Base-by-base conservation (phyloP, 108 stramenopile genomes). In the Cyclotella sp. region DNA sequence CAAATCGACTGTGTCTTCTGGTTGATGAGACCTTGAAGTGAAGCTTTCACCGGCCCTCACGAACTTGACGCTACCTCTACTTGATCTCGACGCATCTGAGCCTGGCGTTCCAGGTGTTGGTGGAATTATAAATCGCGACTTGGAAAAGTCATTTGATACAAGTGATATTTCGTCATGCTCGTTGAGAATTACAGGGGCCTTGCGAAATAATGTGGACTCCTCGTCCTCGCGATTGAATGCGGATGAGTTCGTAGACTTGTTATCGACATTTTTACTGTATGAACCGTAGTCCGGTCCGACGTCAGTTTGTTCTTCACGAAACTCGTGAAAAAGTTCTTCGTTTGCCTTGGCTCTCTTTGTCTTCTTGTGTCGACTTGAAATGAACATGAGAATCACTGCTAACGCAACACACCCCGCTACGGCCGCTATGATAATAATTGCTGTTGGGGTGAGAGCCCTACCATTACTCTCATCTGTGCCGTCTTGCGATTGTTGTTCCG, bases 1-100 rank as follows among this genome's bases (percentile, higher is more conserved):
- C 45, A 77, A 70, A 63, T 77, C 76, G 16, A 77, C 76, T 9
- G 76, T 77, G 52, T 77, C 76, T 51, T 77, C 76, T 12, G 76
- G 76, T 68, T 68, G 60, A 63, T 53, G 41, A 8, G 59, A 60
- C 34, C 68, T 49, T 11, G 68, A 51, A 41, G 41, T 60, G 55
- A 77, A 77, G 24, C 68, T 77, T 13, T 63, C 53, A 19, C 76
- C 76, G 39, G 68, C 76, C 34, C 61, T 29, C 0, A 77, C 51
- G 41, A 77, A 77, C 61, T 77, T 65, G 0, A 77, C 76, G 15
- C 58, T 60, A 28, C 61, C 68, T 43, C 27, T 63, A 18, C 49
- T 42, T n/a, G 44, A 58, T 24, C 40, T 54, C 13, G 41, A 40
- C 12, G 22, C 54, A 51, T 34, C 13, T 52, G 76, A 70, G 41